Base-by-base conservation (phyloP, 2,329 filamentous ascomycete genomes). In the Sphaerulina vaccinii region DNA sequence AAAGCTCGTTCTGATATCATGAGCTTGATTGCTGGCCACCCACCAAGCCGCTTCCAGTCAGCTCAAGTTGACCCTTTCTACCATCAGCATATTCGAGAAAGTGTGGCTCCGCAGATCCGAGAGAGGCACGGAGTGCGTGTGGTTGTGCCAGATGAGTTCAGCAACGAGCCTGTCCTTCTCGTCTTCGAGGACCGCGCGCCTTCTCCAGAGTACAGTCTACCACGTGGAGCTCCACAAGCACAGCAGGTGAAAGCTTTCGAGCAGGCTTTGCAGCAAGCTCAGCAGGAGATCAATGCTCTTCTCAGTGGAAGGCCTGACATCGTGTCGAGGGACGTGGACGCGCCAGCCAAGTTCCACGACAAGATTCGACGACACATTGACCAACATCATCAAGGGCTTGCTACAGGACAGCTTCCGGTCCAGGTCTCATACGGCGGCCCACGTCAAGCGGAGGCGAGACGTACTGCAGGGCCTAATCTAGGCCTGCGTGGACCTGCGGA, bases 41-140 rank as follows among this genome's bases (percentile, higher is more conserved):
- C 88, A 36, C 88, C 88, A 3, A 79, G 84, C 32, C 82, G 87
- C 56, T 81, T 93, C 68, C 76, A 79, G 18, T 79, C 82, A 9
- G 69, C 91, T 10, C 70, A 81, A 13, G 80, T 93, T 21, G 87
- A 93, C 61, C 81, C 87, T 1, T 91, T 93, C 73, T 92, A 87
- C 75, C 84, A 92, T 67, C 77, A 83, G 49, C 85, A 89, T 65
- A 74, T 92, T 41, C 80, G 80, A 51, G 82, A 80, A 52, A 80
- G 85, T 32, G 77, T 88, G 37, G 80, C 79, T 24, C 79, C 80
- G 3, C 78, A 77, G 49, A 76, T 92, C 43, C 82, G 85, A 63
- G 75, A 84, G 52, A 79, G 86, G 24, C 85, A 81, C 59, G 87
- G 88, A 57, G 88, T 92, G 10, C 84, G 87, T 58, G 66, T 91